Percentiles rank a stretch among this genome's conserved stretches.
Conservation (phyloP, 2,329 filamentous ascomycete genomes). For the Penicillium sp. region DNA sequence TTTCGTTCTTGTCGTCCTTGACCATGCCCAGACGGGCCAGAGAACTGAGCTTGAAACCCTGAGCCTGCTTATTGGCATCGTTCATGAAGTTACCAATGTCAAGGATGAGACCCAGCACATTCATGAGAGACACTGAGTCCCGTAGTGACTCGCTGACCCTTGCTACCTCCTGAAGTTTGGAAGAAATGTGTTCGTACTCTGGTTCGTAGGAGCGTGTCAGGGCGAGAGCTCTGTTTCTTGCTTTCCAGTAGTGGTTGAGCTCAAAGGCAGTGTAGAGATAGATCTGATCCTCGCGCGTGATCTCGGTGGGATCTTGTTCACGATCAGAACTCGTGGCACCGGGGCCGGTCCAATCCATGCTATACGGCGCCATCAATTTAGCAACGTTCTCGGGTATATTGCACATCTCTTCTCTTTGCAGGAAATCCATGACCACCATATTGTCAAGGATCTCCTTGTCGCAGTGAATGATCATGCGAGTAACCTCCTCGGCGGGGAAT, state of each 20-base stretch:
- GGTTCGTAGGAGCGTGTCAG: conserved; percentile 80
- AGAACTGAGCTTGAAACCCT: conserved; percentile 96
- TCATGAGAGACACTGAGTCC: conserved; percentile 91
- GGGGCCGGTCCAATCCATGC: conserved; percentile 92
- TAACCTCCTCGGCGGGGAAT: conserved; percentile 77
- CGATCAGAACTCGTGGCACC: conserved; percentile 75
- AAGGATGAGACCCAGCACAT: conserved; percentile 90
- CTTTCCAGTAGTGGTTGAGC: conserved; percentile 97
- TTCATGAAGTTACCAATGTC: conserved; percentile 99
- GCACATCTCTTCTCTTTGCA: conserved; percentile 89
- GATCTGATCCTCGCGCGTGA: conserved; percentile 93
- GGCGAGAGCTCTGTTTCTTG: conserved; percentile 85
- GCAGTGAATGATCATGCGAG: conserved; percentile 93
- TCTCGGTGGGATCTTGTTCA: conserved; percentile 82
- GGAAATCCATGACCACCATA: conserved; percentile 90
- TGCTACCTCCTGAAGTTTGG: conserved; percentile 83
- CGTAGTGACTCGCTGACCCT: conserved; percentile 83
- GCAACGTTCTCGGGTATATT: conserved; percentile 86
- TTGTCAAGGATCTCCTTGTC: conserved; percentile 88
- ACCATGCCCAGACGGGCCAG: conserved; percentile 93
- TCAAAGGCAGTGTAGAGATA: conserved; percentile 93
- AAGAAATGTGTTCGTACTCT: conserved; percentile 89
- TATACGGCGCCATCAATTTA: conserved; percentile 92
- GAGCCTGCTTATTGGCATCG: conserved; percentile 96
- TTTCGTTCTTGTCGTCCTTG: conserved; percentile 98